Percentiles rank a stretch among this genome's conserved stretches.
phyloP scores from a whole-genome alignment of 768 basidiomycete genomes.

The Roridomyces roridus region DNA sequence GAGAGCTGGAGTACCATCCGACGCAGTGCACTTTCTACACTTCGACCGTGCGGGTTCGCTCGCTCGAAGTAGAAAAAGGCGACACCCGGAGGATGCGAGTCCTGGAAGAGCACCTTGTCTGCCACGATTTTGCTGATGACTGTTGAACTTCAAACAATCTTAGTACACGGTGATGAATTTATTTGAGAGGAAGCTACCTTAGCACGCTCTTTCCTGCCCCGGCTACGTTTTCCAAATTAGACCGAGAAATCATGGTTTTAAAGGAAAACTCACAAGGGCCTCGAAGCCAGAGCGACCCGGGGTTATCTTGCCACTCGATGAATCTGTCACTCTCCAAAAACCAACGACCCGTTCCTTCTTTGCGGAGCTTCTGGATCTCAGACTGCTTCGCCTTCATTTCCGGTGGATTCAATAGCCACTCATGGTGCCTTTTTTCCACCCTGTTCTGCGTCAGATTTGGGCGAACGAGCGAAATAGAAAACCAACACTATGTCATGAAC shows the following conservation, averaged over 20 bases:
- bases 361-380: background rate
- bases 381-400: background rate
- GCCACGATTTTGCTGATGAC: background rate
- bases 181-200: background rate
- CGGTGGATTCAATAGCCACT: background rate
- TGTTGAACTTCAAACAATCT: background rate
- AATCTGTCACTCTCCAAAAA: background rate
- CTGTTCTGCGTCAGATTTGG: background rate
- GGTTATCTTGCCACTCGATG: slow-evolving; percentile 1
- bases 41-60: background rate
- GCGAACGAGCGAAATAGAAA: background rate
- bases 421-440: background rate
- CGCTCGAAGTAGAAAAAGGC: slow-evolving; percentile 8
- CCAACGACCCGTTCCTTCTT: background rate
- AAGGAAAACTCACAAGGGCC: background rate
- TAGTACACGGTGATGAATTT: no score
- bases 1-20: slow-evolving; percentile 9
- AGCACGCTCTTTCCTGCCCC: slow-evolving; percentile 1
- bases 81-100: background rate
- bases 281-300: background rate
- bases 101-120: background rate
- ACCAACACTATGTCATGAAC: background rate
- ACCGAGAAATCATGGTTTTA: background rate
- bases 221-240: background rate
- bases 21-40: background rate